Evolutionary conservation across 768 basidiomycete genomes (phyloP), one percentile per base, ranked within the genome.

Genomic region (Pulveroboletus sp.): DNA sequence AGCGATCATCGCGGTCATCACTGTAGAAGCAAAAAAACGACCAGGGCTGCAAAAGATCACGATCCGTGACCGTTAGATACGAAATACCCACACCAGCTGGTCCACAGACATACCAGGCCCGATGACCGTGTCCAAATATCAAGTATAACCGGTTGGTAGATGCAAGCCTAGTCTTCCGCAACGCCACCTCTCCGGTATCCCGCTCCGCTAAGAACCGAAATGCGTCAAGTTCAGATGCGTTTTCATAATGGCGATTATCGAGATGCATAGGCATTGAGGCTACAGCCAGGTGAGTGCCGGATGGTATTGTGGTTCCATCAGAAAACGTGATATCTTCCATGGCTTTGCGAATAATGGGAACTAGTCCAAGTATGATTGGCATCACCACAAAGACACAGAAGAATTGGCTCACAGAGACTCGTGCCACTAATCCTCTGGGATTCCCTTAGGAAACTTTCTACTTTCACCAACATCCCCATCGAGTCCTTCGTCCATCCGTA

Each of bases 371-470:
- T 21, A 32, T 64, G 43, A 63, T 31, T 24, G 27, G 8, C 14
- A 38, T 26, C n/a, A 11, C 10, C 21, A 30, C 8, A 10, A 30
- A 12, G 11, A 39, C 15, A 32, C 17, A 6, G 28, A 37, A 32
- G 36, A 2, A 45, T 18, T 14, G 43, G 58, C 71, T 6, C 50
- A 72, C 72, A 57, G 31, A 65, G 58, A 35, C 57, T 68, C 18
- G 70, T 62, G 9, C 69, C 67, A 6, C 65, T 68, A 11, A 67
- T 27, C 28, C 75, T 66, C 52, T 70, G 67, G 3, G 69, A 68
- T 52, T 76, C 75, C 44, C 69, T 71, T 46, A 77, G 44, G 55
- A 77, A 75, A 44, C 73, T 76, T 47, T 76, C 74, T 47, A 73
- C 57, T 56, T 69, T 69, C 51, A 65, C 60, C 56, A 73, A 51